Conservation (phyloP, 2,329 filamentous ascomycete species). For the Ascosphaera pollenicola region DNA sequence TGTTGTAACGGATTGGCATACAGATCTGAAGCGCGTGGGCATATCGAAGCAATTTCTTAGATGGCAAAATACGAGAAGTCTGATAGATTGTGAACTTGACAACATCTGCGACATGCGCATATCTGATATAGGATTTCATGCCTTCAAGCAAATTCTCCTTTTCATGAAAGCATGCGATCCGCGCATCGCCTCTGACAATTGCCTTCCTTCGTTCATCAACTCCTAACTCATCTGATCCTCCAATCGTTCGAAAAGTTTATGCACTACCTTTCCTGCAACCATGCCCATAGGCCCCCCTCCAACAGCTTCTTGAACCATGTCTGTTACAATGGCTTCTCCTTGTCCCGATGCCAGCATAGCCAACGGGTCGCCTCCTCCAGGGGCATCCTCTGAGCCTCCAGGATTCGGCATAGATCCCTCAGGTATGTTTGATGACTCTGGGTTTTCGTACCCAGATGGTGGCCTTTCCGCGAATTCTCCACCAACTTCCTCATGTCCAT, state of each 20-base stretch:
- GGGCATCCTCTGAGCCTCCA: not conserved
- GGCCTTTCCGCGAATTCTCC: not conserved
- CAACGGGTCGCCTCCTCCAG: not conserved
- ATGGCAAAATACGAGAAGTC: no score
- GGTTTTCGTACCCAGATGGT: not conserved
- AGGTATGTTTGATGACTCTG: not conserved
- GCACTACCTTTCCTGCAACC: not conserved
- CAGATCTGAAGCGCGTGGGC: no score
- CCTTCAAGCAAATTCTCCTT: no score
- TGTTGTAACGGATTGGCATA: no score
- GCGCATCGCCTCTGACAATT: no score
- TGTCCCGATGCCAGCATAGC: not conserved
- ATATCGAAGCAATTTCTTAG: not conserved
- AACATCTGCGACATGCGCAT: not conserved
- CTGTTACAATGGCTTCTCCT: not conserved
- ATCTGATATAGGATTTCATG: no score
- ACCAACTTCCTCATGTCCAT: conserved; percentile 2
- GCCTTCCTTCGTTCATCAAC: no score
- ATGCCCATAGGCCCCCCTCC: not conserved
- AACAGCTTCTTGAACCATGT: not conserved
- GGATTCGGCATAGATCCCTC: not conserved
- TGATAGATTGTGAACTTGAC: no score
- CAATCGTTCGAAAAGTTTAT: not conserved
- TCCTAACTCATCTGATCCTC: not conserved
- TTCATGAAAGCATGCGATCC: no score